Evolutionary conservation across 2,329 filamentous ascomycete genomes (phyloP).

Genomic region (Calonectria montana): DNA sequence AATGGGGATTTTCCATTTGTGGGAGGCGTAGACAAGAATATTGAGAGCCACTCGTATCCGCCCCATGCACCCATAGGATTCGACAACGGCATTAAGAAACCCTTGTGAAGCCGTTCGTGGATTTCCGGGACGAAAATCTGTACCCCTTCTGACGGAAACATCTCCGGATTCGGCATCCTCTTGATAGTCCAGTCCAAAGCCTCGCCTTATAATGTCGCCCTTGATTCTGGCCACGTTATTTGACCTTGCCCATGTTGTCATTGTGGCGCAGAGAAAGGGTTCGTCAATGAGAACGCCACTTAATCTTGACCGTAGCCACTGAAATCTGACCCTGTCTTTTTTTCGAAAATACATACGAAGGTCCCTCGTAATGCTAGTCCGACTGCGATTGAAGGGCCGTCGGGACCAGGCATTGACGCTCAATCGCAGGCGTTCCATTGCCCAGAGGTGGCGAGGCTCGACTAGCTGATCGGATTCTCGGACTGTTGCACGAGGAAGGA

Average conservation of each 20-base stretch:
- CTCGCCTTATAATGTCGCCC: constrained; percentile 45
- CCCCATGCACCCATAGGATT: constrained; percentile 75
- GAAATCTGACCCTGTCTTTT: constrained; percentile 43
- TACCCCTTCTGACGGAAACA: constrained; percentile 47
- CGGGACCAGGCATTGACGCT: constrained; percentile 41
- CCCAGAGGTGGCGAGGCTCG: constrained; percentile 32
- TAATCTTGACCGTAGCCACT: constrained; percentile 40
- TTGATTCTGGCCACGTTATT: constrained; percentile 49
- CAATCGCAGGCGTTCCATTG: constrained; percentile 46
- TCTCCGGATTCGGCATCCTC: constrained; percentile 33
- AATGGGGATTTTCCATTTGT: constrained; percentile 68
- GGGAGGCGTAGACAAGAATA: constrained; percentile 72
- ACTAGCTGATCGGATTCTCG: constrained; percentile 26
- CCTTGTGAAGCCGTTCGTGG: constrained; percentile 67
- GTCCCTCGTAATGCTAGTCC: constrained; percentile 37
- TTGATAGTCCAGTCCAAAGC: constrained; percentile 45
- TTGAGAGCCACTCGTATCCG: constrained; percentile 69
- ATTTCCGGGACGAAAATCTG: constrained; percentile 57
- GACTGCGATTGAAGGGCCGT: constrained; percentile 47
- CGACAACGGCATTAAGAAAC: constrained; percentile 75
- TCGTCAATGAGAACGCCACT: constrained; percentile 50
- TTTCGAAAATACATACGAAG: constrained; percentile 40
- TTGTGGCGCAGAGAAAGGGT: constrained; percentile 52
- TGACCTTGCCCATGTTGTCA: constrained; percentile 56
- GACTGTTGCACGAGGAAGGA: constrained; percentile 54